Conservation (phyloP, 2,329 filamentous ascomycete species). For the Ophiostoma novo-ulmi region DNA sequence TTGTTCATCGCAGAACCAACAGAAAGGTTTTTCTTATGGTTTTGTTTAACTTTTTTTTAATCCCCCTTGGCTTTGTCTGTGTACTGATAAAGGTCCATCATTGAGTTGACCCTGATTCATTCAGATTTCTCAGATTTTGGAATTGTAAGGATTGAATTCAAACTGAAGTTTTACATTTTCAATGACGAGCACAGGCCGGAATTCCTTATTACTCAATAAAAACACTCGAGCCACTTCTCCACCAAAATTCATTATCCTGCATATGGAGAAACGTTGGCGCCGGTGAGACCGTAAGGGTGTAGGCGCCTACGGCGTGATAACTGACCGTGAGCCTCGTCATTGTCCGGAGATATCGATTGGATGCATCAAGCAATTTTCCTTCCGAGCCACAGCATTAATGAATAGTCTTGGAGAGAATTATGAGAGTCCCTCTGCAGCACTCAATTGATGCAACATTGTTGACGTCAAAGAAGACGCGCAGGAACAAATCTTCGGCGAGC, state of each 20-base stretch:
- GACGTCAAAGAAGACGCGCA: no score
- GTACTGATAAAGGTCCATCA: background rate
- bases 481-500: background rate
- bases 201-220: background rate
- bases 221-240: conserved; percentile 1
- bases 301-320: background rate
- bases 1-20: background rate
- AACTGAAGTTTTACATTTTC: background rate
- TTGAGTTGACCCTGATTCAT: background rate
- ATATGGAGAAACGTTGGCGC: background rate
- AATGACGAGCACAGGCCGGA: background rate
- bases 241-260: background rate
- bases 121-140: background rate
- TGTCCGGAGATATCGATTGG: background rate
- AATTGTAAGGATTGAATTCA: background rate
- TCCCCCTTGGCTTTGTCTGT: background rate
- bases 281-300: background rate
- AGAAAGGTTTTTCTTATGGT: background rate
- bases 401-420: no score
- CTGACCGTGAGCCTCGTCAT: background rate
- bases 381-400: background rate
- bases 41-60: background rate
- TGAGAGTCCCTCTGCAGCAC: no score
- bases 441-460: no score
- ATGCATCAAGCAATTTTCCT: background rate